Base-by-base conservation (phyloP, 2,329 filamentous ascomycete genomes). In the Leptographium galeiforme region DNA sequence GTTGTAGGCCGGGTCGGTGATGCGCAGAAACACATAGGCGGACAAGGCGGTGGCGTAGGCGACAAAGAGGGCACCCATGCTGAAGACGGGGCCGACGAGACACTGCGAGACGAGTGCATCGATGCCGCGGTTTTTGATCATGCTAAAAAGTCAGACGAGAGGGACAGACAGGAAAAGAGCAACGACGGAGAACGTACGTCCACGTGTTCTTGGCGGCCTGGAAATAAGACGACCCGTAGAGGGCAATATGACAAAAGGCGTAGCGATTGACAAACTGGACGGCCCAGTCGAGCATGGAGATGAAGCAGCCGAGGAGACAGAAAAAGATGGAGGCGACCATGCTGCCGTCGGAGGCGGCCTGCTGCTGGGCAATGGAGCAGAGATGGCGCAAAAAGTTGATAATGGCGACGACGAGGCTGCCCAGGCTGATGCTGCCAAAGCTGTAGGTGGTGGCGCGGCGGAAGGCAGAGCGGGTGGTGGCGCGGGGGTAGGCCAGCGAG, bases 81-180 rank as follows among this genome's bases (percentile, higher is more conserved):
- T 84, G 36, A 87, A 70, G 0, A 87, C 84, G 0, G 84, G 83
- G 0, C 82, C 84, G 52, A 89, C 84, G 40, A 95, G 78, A 59
- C 88, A 94, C 64, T 95, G 87, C 63, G 95, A 95, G 61, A 95
- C 78, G 2, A 97, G 78, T 0, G 88, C 89, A 61, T 96, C 90
- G 56, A 96, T 84, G 33, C 91, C 91, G 36, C 91, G 87, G 63
- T 94, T 81, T 66, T 89, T 91, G 73, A 95, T 90, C 85, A 95
- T 87, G 55, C 66, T 72, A 49, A 49, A 49, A 16, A 16, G 46
- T 32, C 16, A 1, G 32, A 18, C 18, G 19, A 4, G 16, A n/a
- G 36, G 36, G 6, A 12, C 18, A 34, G 33, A 44, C 10, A 30
- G 12, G 34, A 33, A 12, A 18, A 33, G 12, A 48, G 7, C 12